Base-by-base conservation (phyloP, 1,284 basidiomycete genomes). In the Ustilago shanxiensis region DNA sequence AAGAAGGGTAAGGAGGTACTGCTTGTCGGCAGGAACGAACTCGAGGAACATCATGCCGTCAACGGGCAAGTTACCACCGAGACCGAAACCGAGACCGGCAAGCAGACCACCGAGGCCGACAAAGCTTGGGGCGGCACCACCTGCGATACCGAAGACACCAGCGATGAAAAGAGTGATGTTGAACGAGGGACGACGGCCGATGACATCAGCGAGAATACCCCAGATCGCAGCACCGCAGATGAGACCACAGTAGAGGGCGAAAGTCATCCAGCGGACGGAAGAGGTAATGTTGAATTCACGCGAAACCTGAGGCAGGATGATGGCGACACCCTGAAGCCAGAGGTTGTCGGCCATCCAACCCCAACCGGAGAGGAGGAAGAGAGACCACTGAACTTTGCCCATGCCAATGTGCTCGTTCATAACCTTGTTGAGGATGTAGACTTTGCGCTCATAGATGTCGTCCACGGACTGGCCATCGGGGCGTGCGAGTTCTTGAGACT, bases 11-110 rank as follows among this genome's bases (percentile, higher is more conserved):
- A 85, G 67, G 6, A 84, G 77, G 54, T 84, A 79, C 67, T 86
- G 84, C 39, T 72, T 72, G 33, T 66, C 70, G 31, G 80, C 81
- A 5, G 84, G 84, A 20, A 86, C 72, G 53, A 86, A 85, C 53
- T 86, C 83, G 57, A 83, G 73, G 66, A 85, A 84, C 55, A 86
- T 80, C 83, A 84, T 85, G 16, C 84, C 84, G 67, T 86, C 84
- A 28, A 86, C 84, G 29, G 84, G 84, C 53, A 86, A 62, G 68
- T 82, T 82, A 24, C 84, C 83, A 9, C 84, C 84, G 22, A 86
- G 74, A 47, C 84, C 84, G 51, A 85, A 76, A 28, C 83, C 84
- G 16, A 83, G 68, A 28, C 76, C 79, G 20, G 82, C 83, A 1
- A 86, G 60, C 1, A 86, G 60, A 50, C 81, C 83, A 9, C 80